Base-by-base conservation (phyloP, 805 yeast species). In the Ogataea nonfermentans region DNA sequence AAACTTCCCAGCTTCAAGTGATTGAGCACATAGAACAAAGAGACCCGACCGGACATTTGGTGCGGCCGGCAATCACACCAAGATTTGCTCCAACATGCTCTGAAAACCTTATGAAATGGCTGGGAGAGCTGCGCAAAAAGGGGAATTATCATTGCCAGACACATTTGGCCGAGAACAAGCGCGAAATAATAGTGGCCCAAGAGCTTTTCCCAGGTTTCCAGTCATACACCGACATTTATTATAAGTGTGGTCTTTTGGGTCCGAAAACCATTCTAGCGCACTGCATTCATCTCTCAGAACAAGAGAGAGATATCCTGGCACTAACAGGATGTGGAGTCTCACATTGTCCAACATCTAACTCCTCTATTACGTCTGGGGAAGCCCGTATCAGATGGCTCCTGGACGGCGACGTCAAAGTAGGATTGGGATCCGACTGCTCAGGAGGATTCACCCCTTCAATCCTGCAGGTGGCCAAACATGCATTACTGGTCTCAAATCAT, bases 261-360 rank as follows among this genome's bases (percentile, higher is more conserved):
- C 60, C 67, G 1, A 76, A 74, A 47, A 89, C 98, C 0, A 78
- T 88, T 22, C 66, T 91, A 43, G 99, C 97, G 0, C 99, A 91
- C 57, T 95, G 93, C 25, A 71, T 93, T 26, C 95, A 90, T 55
- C 66, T 91, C 38, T 49, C 76, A 2, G 78, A 76, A 7, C 69
- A 69, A 2, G 99, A 91, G 60, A 68, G 79, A 29, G 62, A 71
- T 12, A 44, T 84, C 14, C 68, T 93, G 31, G 71, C 70, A 46
- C 46, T 53, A 12, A 72, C 74, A 14, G 64, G 75, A 5, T 66
- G 87, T 23, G 95, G 96, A 9, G 77, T 91, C 12, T 74, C 95
- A 4, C 98, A 93, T 62, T 91, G 99, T 65, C 99, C 99, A 2
- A 78, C 88, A 9, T 85, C 95, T 12, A 91, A 91, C 60, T 79